Conservation (phyloP, 1,139 yeast species). For the Lodderomyces oxycetoniae region DNA sequence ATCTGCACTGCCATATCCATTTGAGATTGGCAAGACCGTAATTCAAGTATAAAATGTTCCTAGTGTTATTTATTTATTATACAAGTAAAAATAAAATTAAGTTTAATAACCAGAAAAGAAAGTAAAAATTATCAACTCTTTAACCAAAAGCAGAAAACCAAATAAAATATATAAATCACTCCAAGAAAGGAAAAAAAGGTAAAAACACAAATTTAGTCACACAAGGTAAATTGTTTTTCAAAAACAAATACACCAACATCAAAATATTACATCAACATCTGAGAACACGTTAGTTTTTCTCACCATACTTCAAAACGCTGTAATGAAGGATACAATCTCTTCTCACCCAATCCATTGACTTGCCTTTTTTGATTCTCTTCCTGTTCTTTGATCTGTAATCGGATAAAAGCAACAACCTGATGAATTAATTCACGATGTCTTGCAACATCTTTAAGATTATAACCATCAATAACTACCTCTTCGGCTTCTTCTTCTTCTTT, state of each 20-base stretch:
- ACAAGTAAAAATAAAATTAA: too few species aligned
- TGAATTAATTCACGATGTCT: conserved; percentile 38
- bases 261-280: not conserved
- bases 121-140: not conserved
- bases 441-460: conserved; percentile 26
- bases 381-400: conserved; percentile 15
- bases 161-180: not conserved
- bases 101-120: not conserved
- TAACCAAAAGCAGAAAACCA: not conserved
- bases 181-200: not conserved
- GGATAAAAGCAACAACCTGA: conserved; percentile 28
- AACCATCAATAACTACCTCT: conserved; percentile 14
- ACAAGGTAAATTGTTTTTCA: not conserved
- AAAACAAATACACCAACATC: not conserved
- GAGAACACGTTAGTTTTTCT: not conserved
- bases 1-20: not conserved
- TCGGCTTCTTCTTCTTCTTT: conserved; percentile 9
- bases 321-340: conserved; percentile 32
- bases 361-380: conserved; percentile 4
- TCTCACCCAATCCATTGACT: conserved; percentile 9
- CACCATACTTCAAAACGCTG: conserved; percentile 30
- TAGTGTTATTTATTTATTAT: too few species aligned
- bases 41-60: too few species aligned
- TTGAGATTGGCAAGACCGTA: not conserved
- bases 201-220: not conserved